Percentiles rank a stretch among this genome's conserved stretches.
These are phyloP conservation scores for Galeopsis tetrahit DNA, from an alignment of 257 asterid genomes.

Conservation along the genomic window DNA sequence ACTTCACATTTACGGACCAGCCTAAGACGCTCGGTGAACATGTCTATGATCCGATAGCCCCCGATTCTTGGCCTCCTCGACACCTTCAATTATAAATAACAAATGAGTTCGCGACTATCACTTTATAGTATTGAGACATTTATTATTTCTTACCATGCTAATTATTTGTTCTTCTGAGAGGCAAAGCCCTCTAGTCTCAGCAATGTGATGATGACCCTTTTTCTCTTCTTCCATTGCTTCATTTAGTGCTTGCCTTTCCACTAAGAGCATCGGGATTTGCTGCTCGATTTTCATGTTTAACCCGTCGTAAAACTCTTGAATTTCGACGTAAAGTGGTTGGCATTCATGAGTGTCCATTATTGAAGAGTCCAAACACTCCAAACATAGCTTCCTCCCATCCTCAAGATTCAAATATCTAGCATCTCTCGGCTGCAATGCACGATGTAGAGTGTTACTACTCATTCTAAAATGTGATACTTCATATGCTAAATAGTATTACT, in stretches of 20 bases:
- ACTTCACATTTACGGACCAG: constrained; percentile 86
- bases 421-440: constrained; percentile 76
- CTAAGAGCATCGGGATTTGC: constrained; percentile 92
- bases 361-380: constrained; percentile 97
- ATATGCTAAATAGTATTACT: no score
- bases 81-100: constrained; percentile 53
- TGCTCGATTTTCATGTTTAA: constrained; percentile 96
- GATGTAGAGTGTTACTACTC: background rate
- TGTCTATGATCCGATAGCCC: constrained; percentile 77
- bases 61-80: constrained; percentile 85
- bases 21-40: constrained; percentile 94
- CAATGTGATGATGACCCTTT: constrained; percentile 88
- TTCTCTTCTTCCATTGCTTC: constrained; percentile 99
- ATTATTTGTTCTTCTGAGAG: constrained; percentile 93
- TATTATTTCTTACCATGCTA: constrained; percentile 60
- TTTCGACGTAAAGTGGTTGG: constrained; percentile 93
- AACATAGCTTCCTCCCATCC: constrained; percentile 89
- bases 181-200: constrained; percentile 97
- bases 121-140: constrained; percentile 7
- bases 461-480: no score
- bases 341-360: constrained; percentile 97
- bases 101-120: background rate
- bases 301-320: constrained; percentile 95
- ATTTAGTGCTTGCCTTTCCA: constrained; percentile 93
- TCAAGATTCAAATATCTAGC: constrained; percentile 77